Evolutionary conservation across 148 eudicot species (phyloP).

Genomic region (Camellia japonica): DNA sequence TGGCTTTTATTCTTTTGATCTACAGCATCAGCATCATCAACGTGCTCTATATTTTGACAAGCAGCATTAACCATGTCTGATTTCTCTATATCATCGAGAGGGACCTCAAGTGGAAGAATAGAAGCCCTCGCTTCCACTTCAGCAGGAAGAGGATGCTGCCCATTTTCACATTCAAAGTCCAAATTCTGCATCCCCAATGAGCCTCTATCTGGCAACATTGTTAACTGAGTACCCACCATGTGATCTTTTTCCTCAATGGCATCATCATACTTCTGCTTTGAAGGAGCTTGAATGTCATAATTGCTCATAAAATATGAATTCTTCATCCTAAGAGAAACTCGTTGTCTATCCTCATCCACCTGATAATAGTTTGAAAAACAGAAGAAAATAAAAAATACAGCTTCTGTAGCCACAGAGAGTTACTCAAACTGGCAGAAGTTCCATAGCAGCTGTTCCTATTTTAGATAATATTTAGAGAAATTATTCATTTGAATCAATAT

Average conservation of each 20-base stretch:
- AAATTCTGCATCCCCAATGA: slow-evolving; percentile 21
- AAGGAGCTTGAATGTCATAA: slow-evolving; percentile 23
- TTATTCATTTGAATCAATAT: background rate
- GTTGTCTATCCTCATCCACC: slow-evolving; percentile 73
- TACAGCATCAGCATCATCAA: slow-evolving; percentile 23
- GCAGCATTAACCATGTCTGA: slow-evolving; percentile 26
- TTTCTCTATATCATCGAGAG: slow-evolving; percentile 67
- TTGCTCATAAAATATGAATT: slow-evolving; percentile 51
- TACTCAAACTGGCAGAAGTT: background rate
- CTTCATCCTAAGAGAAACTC: slow-evolving; percentile 90
- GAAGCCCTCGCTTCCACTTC: slow-evolving; percentile 71
- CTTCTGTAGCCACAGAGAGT: background rate
- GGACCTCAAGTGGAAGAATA: slow-evolving; percentile 78
- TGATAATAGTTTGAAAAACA: slow-evolving; percentile 18
- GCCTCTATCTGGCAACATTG: slow-evolving; percentile 14
- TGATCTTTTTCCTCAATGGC: slow-evolving; percentile 21
- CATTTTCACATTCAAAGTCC: slow-evolving; percentile 33
- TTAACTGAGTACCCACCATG: slow-evolving; percentile 13
- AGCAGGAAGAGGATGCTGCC: slow-evolving; percentile 43
- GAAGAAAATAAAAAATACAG: slow-evolving; percentile 12
- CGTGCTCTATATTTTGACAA: slow-evolving; percentile 24
- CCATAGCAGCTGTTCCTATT: background rate
- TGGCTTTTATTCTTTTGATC: slow-evolving; percentile 59
- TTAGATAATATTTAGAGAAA: slow-evolving; percentile 1
- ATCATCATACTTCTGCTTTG: slow-evolving; percentile 28